Base-by-base conservation (phyloP, 1,284 basidiomycete genomes). In the Rhodotorula sp. region DNA sequence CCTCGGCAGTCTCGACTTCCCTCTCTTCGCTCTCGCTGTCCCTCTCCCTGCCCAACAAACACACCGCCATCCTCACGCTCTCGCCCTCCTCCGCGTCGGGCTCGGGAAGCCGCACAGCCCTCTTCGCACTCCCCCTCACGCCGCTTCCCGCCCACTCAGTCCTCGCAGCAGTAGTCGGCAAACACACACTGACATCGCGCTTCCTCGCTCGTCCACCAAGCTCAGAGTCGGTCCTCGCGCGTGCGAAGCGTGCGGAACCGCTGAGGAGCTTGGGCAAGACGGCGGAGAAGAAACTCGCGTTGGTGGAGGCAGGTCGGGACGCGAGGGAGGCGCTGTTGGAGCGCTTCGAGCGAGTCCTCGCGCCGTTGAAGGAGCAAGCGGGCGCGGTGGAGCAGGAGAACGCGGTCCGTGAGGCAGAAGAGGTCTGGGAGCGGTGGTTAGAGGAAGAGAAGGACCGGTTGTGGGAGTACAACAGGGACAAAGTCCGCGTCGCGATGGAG, bases 131-230 rank as follows among this genome's bases (percentile, higher is more conserved):
- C 18, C 73, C 71, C 9, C 69, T 75, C 48, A 30, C 68, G 10
- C 26, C 64, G 26, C 59, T 75, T 16, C 74, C 74, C 10, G 50
- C 69, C 8, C 30, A 67, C 0, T 73, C 74, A 0, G 74, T 75
- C 34, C 71, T 75, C 54, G 74, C 74, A 16, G 74, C 65, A 13
- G 69, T 75, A 16, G 74, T 73, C 9, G 74, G 74, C n/a, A 73
- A 73, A 58, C 72, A 75, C 26, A 46, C 67, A 6, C 62, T 73
- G 50, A 75, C 74, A 8, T 37, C 57, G 13, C 59, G 55, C 16
- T 75, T 64, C 64, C 57, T 75, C 56, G 69, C 68, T 10, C 4
- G 30, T 8, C 18, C 57, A 13, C 61, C 54, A 1, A 24, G 28
- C 2, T 48, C 50, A 2, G 50, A 52, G n/a, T 48, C 61, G 18